phyloP scores from a whole-genome alignment of 2,329 filamentous ascomycete genomes.

The Fusarium keratoplasticum region DNA sequence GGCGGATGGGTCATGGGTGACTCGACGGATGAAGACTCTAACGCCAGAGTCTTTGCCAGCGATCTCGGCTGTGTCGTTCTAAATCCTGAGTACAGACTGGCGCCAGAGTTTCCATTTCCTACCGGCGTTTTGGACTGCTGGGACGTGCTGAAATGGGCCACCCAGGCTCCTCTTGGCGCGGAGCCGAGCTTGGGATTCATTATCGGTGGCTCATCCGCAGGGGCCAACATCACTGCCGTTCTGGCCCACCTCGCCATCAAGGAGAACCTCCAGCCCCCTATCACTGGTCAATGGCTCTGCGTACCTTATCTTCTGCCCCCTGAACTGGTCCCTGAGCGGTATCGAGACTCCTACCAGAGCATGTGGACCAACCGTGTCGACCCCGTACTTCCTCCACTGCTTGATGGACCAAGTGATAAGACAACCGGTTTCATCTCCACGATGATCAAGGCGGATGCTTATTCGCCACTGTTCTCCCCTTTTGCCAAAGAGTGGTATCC shows the following conservation, averaged over 20 bases:
- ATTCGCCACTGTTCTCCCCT: not conserved
- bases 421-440: not conserved
- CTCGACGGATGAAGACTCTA: not conserved
- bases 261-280: not conserved
- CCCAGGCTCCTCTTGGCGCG: not conserved
- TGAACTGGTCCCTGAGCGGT: not conserved
- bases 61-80: not conserved
- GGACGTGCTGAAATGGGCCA: not conserved
- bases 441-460: not conserved
- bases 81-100: not conserved
- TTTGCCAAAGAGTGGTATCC: not conserved
- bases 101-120: not conserved
- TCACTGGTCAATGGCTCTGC: not conserved
- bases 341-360: not conserved
- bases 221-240: not conserved
- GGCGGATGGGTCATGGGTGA: not conserved
- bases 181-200: not conserved
- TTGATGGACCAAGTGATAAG: not conserved
- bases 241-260: not conserved
- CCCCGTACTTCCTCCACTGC: not conserved
- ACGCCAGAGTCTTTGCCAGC: not conserved
- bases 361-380: not conserved
- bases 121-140: not conserved
- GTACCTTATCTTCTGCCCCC: not conserved
- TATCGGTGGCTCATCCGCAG: not conserved